Percentiles rank a stretch among this genome's conserved stretches.
Conservation (phyloP, 2,329 filamentous ascomycete genomes). For the Emericellopsis atlantica region DNA sequence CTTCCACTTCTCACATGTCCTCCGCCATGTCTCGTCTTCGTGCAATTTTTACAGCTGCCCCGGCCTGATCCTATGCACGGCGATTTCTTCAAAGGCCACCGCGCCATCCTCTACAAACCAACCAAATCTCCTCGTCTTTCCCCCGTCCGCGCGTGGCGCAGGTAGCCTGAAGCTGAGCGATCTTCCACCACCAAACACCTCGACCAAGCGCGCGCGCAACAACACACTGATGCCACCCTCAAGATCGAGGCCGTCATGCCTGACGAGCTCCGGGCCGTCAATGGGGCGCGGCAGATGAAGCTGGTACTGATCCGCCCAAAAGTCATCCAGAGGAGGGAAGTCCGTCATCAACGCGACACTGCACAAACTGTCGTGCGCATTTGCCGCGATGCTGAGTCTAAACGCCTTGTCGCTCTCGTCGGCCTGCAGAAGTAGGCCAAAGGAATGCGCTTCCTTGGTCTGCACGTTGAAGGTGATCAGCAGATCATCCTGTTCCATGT, state of each 20-base stretch:
- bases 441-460: conserved; percentile 13
- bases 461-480: conserved; percentile 11
- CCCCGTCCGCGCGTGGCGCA: background rate
- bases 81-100: background rate
- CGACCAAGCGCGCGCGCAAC: conserved; percentile 12
- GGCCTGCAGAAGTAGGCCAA: conserved; percentile 14
- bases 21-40: background rate
- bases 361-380: conserved; percentile 9
- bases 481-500: conserved; percentile 8
- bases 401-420: conserved; percentile 13
- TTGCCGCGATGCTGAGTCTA: conserved; percentile 10
- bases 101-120: conserved; percentile 17
- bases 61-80: background rate
- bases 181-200: conserved; percentile 15
- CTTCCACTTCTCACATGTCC: no score
- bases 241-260: conserved; percentile 15
- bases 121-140: conserved; percentile 10
- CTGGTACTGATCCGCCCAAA: conserved; percentile 23
- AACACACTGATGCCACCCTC: conserved; percentile 11
- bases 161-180: conserved; percentile 16
- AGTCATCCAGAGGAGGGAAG: conserved; percentile 20
- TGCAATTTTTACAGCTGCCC: background rate
- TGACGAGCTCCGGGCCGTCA: conserved; percentile 20
- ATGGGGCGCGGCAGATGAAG: conserved; percentile 16
- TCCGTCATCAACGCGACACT: conserved; percentile 15